Conservation (phyloP, 2,329 filamentous ascomycete genomes). For the Tolypocladium nubicola region DNA sequence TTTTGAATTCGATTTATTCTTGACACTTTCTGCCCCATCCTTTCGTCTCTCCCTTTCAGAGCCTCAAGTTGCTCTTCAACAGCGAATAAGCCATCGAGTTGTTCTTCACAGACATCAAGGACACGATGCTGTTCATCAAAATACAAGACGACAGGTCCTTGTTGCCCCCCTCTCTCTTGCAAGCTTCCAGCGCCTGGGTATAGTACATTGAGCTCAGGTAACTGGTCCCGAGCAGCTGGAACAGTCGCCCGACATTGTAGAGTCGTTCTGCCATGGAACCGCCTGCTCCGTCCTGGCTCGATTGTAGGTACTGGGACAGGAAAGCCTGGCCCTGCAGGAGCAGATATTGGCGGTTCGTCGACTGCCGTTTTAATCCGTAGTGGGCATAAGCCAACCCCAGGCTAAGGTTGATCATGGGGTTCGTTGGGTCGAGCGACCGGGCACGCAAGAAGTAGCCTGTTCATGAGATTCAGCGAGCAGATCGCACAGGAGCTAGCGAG, state of each 20-base stretch:
- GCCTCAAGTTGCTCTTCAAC: conserved; percentile 14
- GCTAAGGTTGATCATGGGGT: conserved; percentile 69
- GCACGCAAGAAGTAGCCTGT: conserved; percentile 74
- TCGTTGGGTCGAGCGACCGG: conserved; percentile 61
- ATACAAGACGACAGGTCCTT: conserved; percentile 18
- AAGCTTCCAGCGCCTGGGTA: conserved; percentile 22
- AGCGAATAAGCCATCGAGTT: conserved; percentile 14
- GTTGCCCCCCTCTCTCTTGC: neutral
- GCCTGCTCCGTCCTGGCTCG: neutral
- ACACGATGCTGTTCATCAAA: conserved; percentile 20
- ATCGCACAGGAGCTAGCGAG: neutral
- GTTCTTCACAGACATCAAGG: conserved; percentile 19
- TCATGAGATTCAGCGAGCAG: conserved; percentile 1
- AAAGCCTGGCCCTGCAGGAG: conserved; percentile 80
- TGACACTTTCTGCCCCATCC: neutral
- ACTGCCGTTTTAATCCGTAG: conserved; percentile 78
- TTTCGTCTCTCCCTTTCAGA: conserved; percentile 5
- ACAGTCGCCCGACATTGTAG: conserved; percentile 27
- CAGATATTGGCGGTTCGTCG: conserved; percentile 80
- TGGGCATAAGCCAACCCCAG: conserved; percentile 81
- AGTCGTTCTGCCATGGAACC: conserved; percentile 19
- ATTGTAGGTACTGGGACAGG: conserved; percentile 34
- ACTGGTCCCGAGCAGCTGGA: conserved; percentile 24
- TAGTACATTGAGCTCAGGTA: conserved; percentile 64
- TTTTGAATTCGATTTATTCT: neutral